A percentile compares a stretch with the other conserved stretches of the same genome.
Evolutionary conservation across 139 green algal species (phyloP).

Genomic region (Axilococcus clingmanii): DNA sequence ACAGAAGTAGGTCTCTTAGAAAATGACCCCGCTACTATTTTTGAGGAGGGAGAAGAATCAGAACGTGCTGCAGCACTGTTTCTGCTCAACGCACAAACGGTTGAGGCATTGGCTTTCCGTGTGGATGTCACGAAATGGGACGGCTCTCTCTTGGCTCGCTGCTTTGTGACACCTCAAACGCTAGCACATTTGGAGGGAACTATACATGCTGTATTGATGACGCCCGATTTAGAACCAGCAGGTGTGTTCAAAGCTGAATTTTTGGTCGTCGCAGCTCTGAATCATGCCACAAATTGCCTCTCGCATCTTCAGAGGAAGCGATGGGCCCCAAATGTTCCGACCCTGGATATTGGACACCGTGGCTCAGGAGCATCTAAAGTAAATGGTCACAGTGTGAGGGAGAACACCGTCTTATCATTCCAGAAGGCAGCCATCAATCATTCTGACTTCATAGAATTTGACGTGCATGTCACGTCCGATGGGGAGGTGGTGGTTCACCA

Average conservation of each 20-base stretch:
- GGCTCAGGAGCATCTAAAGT: slow-evolving; percentile 23
- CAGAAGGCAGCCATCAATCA: slow-evolving; percentile 32
- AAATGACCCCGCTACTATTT: neutral
- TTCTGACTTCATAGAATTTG: slow-evolving; percentile 38
- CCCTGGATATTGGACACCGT: slow-evolving; percentile 40
- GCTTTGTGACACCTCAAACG: slow-evolving; percentile 13
- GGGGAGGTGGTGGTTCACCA: slow-evolving; percentile 39
- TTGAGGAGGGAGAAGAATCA: neutral
- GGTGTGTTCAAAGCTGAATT: slow-evolving; percentile 28
- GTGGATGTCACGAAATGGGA: slow-evolving; percentile 3
- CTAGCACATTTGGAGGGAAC: slow-evolving; percentile 19
- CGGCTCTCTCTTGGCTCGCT: slow-evolving; percentile 23
- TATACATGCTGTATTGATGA: slow-evolving; percentile 15
- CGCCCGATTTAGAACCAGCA: slow-evolving; percentile 7
- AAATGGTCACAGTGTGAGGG: slow-evolving; percentile 21
- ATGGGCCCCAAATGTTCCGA: slow-evolving; percentile 19
- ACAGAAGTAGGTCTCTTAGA: neutral
- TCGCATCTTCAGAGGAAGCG: slow-evolving; percentile 25
- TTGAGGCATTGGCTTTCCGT: slow-evolving; percentile 19
- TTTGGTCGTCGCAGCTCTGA: slow-evolving; percentile 27
- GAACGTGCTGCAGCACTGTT: slow-evolving; percentile 14
- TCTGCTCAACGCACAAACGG: slow-evolving; percentile 33
- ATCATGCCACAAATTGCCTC: slow-evolving; percentile 28
- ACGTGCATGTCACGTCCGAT: slow-evolving; percentile 28
- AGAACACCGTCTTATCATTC: slow-evolving; percentile 45